Evolutionary conservation across 2,329 filamentous ascomycete genomes (phyloP).

Genomic region (Cladosporium sp.): DNA sequence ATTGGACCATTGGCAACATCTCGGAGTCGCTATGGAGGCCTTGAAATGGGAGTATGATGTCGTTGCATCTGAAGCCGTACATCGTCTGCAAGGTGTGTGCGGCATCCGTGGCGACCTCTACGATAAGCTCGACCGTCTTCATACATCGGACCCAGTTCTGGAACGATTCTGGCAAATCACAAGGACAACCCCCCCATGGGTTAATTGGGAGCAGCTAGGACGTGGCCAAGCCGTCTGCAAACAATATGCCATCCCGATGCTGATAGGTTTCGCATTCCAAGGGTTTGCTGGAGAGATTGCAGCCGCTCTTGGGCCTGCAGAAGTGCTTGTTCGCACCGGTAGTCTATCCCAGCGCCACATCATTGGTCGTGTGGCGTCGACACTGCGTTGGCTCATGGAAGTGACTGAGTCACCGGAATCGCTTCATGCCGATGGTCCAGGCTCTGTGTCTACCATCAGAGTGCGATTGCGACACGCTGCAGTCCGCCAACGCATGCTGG

Average conservation of each 20-base stretch:
- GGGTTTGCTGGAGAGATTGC: slow-evolving; percentile 1
- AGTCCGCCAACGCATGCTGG: background rate
- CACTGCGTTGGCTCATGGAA: background rate
- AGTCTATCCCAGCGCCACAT: background rate
- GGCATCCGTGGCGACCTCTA: background rate
- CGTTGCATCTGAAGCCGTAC: background rate
- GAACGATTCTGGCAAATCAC: background rate
- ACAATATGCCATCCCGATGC: background rate
- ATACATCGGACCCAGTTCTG: background rate
- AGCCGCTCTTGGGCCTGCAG: background rate
- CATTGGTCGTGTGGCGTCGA: background rate
- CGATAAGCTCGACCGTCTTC: too few species aligned
- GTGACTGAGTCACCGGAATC: background rate
- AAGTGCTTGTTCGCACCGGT: slow-evolving; percentile 1
- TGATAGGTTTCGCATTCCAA: slow-evolving; percentile 1
- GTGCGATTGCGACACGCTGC: background rate
- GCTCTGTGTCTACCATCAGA: background rate
- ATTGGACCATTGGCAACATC: too few species aligned
- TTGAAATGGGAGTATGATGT: background rate
- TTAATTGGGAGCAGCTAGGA: background rate
- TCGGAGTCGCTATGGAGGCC: background rate
- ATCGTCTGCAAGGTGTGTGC: background rate
- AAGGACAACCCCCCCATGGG: background rate
- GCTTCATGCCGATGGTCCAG: background rate
- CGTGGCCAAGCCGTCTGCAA: background rate